Percentiles rank a stretch among this genome's conserved stretches.
Evolutionary conservation across 306 rosid species (phyloP).

Genomic region (Mimosa bimucronata): DNA sequence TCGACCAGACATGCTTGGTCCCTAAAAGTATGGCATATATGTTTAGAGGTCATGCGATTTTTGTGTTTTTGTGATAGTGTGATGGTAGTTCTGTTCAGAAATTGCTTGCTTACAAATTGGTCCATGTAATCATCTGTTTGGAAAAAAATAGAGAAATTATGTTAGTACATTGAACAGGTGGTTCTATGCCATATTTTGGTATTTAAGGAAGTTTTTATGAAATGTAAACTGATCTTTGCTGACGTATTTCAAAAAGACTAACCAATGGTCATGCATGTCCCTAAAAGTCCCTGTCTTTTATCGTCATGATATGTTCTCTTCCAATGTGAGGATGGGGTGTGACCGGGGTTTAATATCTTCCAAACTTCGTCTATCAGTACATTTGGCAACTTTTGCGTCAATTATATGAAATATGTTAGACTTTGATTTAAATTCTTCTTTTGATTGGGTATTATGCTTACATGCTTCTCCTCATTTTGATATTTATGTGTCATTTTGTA

Average conservation of each 20-base stretch:
- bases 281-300: slow-evolving; percentile 4
- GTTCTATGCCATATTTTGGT: neutral
- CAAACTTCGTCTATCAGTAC: slow-evolving; percentile 11
- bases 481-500: neutral
- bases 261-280: neutral
- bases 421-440: slow-evolving; percentile 18
- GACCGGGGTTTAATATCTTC: neutral
- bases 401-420: neutral
- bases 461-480: slow-evolving; percentile 4
- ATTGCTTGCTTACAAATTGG: neutral
- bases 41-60: neutral
- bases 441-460: slow-evolving; percentile 18
- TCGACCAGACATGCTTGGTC: neutral
- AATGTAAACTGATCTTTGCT: neutral
- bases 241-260: neutral
- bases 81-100: slow-evolving; percentile 24
- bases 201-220: slow-evolving; percentile 1
- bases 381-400: slow-evolving; percentile 8
- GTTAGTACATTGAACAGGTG: neutral
- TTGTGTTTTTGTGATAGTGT: slow-evolving; percentile 9
- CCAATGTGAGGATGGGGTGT: neutral
- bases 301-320: slow-evolving; percentile 3
- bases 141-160: neutral
- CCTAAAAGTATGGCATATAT: slow-evolving; percentile 16
- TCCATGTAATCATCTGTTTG: slow-evolving; percentile 4